phyloP scores from a whole-genome alignment of 2,329 filamentous ascomycete species.

The Botrytis medusae region DNA sequence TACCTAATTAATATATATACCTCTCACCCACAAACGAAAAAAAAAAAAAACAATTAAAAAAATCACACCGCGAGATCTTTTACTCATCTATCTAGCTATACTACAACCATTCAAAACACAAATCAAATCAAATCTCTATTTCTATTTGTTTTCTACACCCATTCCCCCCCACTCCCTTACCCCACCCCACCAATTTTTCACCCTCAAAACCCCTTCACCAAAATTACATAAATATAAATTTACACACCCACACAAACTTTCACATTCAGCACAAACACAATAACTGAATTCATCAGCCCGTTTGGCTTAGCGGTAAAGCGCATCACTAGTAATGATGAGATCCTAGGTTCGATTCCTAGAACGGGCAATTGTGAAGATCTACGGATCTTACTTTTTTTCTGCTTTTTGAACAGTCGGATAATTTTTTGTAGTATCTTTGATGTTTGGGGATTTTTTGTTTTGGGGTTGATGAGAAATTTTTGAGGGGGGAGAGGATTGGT shows the following conservation, averaged over 20 bases:
- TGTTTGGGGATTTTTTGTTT: background rate
- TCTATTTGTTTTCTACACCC: too few species aligned
- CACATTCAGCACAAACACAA: background rate
- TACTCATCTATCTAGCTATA: too few species aligned
- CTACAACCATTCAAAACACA: too few species aligned
- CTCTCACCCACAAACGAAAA: too few species aligned
- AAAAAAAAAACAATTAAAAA: too few species aligned
- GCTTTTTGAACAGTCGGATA: fast-evolving
- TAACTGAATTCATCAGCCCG: background rate
- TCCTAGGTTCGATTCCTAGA: constrained; percentile 15
- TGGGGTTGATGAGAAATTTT: background rate
- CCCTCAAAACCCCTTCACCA: too few species aligned
- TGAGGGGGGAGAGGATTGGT: background rate
- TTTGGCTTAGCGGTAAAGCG: constrained; percentile 15
- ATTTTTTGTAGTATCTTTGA: background rate
- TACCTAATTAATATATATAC: too few species aligned
- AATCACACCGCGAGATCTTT: too few species aligned
- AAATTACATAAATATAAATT: fast-evolving
- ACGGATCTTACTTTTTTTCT: fast-evolving
- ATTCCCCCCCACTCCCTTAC: too few species aligned
- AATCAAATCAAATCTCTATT: too few species aligned
- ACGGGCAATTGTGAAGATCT: background rate
- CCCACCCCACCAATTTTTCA: too few species aligned
- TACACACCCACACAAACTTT: fast-evolving
- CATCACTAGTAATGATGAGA: constrained; percentile 15